Evolutionary conservation across 2,329 filamentous ascomycete species (phyloP), one percentile per base, ranked within the genome.

Genomic region (Aureobasidium sp.): DNA sequence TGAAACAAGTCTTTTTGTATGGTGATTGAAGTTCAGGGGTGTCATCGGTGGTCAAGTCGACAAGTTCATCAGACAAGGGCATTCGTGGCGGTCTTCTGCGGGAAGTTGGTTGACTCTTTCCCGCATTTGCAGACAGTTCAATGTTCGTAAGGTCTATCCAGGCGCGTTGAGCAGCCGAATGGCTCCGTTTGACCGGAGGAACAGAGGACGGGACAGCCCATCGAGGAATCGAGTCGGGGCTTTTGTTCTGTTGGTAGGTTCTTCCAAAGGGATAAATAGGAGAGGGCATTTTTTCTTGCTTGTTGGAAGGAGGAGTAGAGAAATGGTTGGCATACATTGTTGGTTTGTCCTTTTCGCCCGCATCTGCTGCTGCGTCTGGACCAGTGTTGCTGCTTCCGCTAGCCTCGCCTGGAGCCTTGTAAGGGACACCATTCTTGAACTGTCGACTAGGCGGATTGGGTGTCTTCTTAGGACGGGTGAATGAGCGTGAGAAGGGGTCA

Each of bases 371-470:
- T 29, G 20, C 39, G 45, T 47, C 49, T 45, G 49, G 36, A 53
- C 31, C 56, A 22, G 34, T 12, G n/a, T 37, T 49, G 22, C 12
- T 36, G 29, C 47, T 42, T 31, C 7, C 27, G 20, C 57, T 37
- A 17, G 42, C 42, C 20, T 59, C 42, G 12, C 14, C 39, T 29
- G 60, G 49, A 17, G 48, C 39, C n/a, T 62, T 62, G 49, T 29
- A 41, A 9, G 60, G 60, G 11, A 53, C 27, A 5, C 48, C 60
- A 29, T 52, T 59, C 37, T 70, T 71, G 48, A 68, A 66, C 17
- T 69, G 69, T 36, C 64, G 65, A 57, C 69, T 72, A 5, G 69
- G 71, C 39, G 68, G 67, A 15, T 66, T 70, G 5, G 72, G 72
- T 14, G 68, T 68, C 52, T 69, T 72, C 63, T 70, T 74, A 22